A percentile compares a stretch with the other conserved stretches of the same genome.
phyloP scores from a whole-genome alignment of 148 eudicot genomes.

The Bassia scoparia region DNA sequence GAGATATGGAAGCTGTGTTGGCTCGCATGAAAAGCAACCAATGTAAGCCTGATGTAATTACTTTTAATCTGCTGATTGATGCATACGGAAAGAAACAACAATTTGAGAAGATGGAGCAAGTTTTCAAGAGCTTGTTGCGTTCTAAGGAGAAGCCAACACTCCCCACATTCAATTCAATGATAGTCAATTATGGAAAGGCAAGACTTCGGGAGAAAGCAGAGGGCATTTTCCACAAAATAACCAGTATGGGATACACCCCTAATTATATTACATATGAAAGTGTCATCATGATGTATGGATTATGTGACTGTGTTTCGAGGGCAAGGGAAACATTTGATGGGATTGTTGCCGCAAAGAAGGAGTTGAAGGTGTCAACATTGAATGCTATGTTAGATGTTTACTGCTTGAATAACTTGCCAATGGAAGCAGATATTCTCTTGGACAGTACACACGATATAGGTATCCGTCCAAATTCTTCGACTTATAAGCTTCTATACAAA shows the following conservation, averaged over 20 bases:
- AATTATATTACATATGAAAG: conserved; percentile 78
- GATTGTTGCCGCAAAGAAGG: conserved; percentile 48
- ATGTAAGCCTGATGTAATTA: conserved; percentile 77
- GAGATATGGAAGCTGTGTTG: conserved; percentile 80
- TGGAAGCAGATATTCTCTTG: conserved; percentile 68
- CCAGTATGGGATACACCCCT: conserved; percentile 61
- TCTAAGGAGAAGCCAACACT: conserved; percentile 82
- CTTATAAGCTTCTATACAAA: conserved; percentile 85
- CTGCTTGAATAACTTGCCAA: conserved; percentile 68
- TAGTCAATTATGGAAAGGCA: conserved; percentile 88
- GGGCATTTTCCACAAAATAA: conserved; percentile 50
- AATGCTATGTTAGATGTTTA: conserved; percentile 91
- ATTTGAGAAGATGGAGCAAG: conserved; percentile 93
- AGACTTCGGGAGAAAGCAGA: conserved; percentile 89
- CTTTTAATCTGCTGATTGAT: conserved; percentile 81
- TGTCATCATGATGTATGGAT: conserved; percentile 79
- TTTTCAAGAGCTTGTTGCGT: conserved; percentile 68
- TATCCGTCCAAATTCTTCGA: conserved; percentile 52
- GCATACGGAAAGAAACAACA: conserved; percentile 90
- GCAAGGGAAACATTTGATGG: conserved; percentile 73
- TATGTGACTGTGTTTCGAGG: conserved; percentile 62
- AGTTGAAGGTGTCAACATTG: conserved; percentile 67
- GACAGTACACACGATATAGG: conserved; percentile 44
- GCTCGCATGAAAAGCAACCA: conserved; percentile 70
- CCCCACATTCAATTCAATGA: conserved; percentile 92